These are phyloP conservation scores for Trichoderma gracile DNA, from an alignment of 2,329 filamentous ascomycete genomes.

Conservation along the genomic window DNA sequence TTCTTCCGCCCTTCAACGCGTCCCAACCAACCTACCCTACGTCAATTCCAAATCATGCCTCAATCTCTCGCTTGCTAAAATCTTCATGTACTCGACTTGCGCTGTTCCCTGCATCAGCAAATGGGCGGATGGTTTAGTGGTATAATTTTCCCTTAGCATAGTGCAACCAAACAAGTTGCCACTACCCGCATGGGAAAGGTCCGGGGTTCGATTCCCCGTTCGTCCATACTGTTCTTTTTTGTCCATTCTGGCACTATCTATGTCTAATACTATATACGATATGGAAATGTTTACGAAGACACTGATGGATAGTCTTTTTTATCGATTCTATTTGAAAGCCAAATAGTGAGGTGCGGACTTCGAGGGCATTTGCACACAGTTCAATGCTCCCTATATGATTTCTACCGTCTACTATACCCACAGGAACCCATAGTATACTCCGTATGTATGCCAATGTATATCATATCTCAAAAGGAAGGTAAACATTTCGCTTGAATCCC, in stretches of 20 bases:
- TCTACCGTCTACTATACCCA: background rate
- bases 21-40: background rate
- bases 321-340: no score
- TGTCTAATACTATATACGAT: no score
- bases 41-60: background rate
- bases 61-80: background rate
- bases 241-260: background rate
- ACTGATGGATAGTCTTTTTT: no score
- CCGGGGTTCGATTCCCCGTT: conserved; percentile 29
- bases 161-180: conserved; percentile 10
- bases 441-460: conserved; percentile 1
- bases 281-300: background rate
- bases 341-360: no score
- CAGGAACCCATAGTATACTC: no score
- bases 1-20: background rate
- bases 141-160: conserved; percentile 32
- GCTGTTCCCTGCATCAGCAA: background rate
- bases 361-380: no score
- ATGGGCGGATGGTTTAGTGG: conserved; percentile 32
- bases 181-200: conserved; percentile 26
- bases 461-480: background rate
- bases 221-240: conserved; percentile 24
- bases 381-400: background rate
- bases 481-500: no score
- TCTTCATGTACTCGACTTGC: background rate